Evolutionary conservation across 352 stramenopile species (phyloP).

Genomic region (Phytophthora europaea): DNA sequence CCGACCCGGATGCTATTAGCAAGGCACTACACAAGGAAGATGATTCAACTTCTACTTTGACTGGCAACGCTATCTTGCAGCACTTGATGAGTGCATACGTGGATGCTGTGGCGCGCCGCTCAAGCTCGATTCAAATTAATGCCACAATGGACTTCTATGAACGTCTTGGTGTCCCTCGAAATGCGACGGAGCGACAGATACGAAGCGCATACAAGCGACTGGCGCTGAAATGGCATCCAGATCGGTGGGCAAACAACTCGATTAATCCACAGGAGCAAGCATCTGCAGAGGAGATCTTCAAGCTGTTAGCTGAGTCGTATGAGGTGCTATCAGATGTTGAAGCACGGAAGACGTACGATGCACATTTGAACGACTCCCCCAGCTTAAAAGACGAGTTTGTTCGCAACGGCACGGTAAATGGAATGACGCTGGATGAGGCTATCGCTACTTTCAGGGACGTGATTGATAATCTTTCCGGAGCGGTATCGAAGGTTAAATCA

Average conservation of each 20-base stretch:
- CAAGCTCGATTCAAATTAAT: slow-evolving; percentile 84
- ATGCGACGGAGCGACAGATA: slow-evolving; percentile 76
- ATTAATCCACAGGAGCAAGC: slow-evolving; percentile 66
- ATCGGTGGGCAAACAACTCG: slow-evolving; percentile 70
- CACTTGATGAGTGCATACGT: slow-evolving; percentile 90
- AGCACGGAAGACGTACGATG: slow-evolving; percentile 73
- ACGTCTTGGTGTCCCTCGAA: slow-evolving; percentile 70
- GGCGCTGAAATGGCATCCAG: slow-evolving; percentile 90
- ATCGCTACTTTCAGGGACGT: slow-evolving; percentile 85
- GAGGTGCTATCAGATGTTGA: slow-evolving; percentile 80
- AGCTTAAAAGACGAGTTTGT: slow-evolving; percentile 84
- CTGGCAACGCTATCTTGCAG: slow-evolving; percentile 81
- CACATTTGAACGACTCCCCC: slow-evolving; percentile 53
- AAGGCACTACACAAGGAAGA: slow-evolving; percentile 57
- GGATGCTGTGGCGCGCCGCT: slow-evolving; percentile 71
- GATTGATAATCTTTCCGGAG: slow-evolving; percentile 67
- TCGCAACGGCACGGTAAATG: slow-evolving; percentile 77
- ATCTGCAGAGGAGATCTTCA: slow-evolving; percentile 84
- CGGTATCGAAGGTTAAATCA: slow-evolving; percentile 68
- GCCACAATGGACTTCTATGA: slow-evolving; percentile 90
- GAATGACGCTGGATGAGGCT: slow-evolving; percentile 88
- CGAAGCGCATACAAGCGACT: slow-evolving; percentile 79
- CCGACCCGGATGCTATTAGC: slow-evolving; percentile 52
- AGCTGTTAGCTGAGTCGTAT: slow-evolving; percentile 86
- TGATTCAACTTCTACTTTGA: slow-evolving; percentile 63